Percentiles rank a stretch among this genome's conserved stretches.
phyloP scores from a whole-genome alignment of 176 grass and related monocot species.

The Zoysia japonica region DNA sequence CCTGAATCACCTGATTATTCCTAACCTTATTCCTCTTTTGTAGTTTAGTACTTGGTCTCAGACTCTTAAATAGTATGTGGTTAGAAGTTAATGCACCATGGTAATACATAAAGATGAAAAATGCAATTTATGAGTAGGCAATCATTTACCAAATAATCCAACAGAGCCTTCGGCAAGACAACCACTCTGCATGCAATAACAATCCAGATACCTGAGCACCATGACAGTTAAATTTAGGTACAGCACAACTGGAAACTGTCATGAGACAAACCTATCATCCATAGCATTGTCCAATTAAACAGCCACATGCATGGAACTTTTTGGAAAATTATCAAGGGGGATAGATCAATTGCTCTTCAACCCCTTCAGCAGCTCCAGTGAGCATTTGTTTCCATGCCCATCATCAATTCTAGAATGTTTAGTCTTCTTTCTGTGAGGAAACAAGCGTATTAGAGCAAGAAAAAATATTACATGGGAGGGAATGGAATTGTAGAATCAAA shows the following conservation, averaged over 20 bases:
- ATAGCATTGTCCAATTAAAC: neutral
- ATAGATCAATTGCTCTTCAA: too few species aligned
- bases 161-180: neutral
- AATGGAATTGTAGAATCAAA: neutral
- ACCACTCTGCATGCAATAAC: too few species aligned
- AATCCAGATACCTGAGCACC: neutral
- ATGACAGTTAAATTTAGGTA: neutral
- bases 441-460: neutral
- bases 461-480: neutral
- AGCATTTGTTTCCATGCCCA: too few species aligned
- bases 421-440: slow-evolving; percentile 56
- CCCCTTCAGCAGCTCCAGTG: too few species aligned
- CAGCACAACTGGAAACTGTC: slow-evolving; percentile 7
- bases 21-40: neutral
- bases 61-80: neutral
- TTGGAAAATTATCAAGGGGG: too few species aligned
- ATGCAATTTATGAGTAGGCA: neutral
- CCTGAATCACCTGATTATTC: slow-evolving; percentile 4
- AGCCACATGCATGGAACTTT: neutral
- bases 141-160: neutral
- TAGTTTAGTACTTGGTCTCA: neutral
- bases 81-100: neutral
- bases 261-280: neutral
- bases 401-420: slow-evolving; percentile 54
- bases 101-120: slow-evolving; percentile 6